phyloP scores from a whole-genome alignment of 163 green algal genomes.

The Scenedesmus sp. region DNA sequence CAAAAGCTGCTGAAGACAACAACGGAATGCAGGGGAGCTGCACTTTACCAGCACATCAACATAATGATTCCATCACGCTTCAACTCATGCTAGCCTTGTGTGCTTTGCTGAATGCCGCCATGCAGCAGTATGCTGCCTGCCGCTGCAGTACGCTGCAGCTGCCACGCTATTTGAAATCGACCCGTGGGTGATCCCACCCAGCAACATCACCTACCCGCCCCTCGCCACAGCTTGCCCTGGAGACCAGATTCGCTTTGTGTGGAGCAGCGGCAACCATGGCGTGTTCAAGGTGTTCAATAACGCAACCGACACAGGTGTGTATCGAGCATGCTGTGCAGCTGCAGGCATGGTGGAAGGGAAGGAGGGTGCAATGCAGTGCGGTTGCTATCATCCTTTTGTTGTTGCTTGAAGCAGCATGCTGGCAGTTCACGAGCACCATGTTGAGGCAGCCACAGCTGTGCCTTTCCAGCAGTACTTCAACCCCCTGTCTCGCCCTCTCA shows the following conservation, averaged over 20 bases:
- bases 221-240: neutral
- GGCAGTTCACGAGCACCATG: no score
- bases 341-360: no score
- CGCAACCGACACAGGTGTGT: neutral
- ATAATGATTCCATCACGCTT: no score
- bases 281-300: slow-evolving; percentile 28
- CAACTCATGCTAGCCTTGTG: no score
- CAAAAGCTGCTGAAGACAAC: no score
- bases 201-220: neutral
- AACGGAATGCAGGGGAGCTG: neutral
- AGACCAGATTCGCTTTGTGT: slow-evolving; percentile 17
- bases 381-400: no score
- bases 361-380: no score
- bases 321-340: neutral
- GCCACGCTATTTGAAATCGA: slow-evolving; percentile 23
- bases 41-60: neutral
- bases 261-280: neutral
- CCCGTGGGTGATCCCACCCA: slow-evolving; percentile 11
- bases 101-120: neutral
- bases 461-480: no score
- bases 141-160: neutral
- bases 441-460: no score
- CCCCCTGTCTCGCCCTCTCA: no score
- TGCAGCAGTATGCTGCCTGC: neutral
- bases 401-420: no score